A percentile compares a stretch with the other conserved stretches of the same genome.
Evolutionary conservation across 2,329 filamentous ascomycete genomes (phyloP).

Genomic region (Claviceps quebecensis): DNA sequence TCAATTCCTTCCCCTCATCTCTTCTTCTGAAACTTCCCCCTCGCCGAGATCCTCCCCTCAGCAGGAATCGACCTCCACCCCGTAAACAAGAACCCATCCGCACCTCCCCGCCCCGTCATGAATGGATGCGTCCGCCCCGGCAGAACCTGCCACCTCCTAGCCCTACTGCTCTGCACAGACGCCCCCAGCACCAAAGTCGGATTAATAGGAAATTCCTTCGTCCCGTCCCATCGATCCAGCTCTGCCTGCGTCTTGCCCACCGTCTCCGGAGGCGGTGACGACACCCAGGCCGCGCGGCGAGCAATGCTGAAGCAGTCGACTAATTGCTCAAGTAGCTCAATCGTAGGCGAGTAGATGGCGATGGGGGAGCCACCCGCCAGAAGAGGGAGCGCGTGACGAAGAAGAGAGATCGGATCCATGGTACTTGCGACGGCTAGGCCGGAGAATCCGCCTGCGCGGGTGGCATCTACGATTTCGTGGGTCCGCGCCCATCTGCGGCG

Average conservation of each 20-base stretch:
- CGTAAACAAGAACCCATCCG: slow-evolving; percentile 83
- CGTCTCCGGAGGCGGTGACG: slow-evolving; percentile 32
- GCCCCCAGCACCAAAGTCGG: slow-evolving; percentile 71
- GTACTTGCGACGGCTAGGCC: slow-evolving; percentile 69
- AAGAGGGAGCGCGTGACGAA: slow-evolving; percentile 64
- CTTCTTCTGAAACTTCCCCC: slow-evolving; percentile 63
- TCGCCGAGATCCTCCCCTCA: slow-evolving; percentile 65
- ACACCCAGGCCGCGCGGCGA: slow-evolving; percentile 61
- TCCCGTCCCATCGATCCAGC: slow-evolving; percentile 43
- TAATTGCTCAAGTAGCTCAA: slow-evolving; percentile 65
- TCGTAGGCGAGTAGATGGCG: slow-evolving; percentile 67
- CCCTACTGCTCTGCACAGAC: slow-evolving; percentile 65
- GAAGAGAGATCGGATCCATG: slow-evolving; percentile 67
- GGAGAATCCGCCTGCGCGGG: slow-evolving; percentile 63
- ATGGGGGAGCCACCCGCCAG: slow-evolving; percentile 72
- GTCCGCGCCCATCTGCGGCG: slow-evolving; percentile 66
- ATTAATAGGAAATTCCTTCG: slow-evolving; percentile 71
- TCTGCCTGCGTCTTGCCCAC: slow-evolving; percentile 31
- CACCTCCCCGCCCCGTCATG: slow-evolving; percentile 79
- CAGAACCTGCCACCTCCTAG: slow-evolving; percentile 76
- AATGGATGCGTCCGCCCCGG: slow-evolving; percentile 84
- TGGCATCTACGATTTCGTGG: slow-evolving; percentile 58
- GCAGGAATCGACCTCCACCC: slow-evolving; percentile 69
- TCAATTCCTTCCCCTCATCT: slow-evolving; percentile 16
- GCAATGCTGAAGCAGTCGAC: slow-evolving; percentile 76